A percentile compares a stretch with the other conserved stretches of the same genome.
phyloP scores from a whole-genome alignment of 2,329 filamentous ascomycete genomes.

The Albifimbria verrucaria region DNA sequence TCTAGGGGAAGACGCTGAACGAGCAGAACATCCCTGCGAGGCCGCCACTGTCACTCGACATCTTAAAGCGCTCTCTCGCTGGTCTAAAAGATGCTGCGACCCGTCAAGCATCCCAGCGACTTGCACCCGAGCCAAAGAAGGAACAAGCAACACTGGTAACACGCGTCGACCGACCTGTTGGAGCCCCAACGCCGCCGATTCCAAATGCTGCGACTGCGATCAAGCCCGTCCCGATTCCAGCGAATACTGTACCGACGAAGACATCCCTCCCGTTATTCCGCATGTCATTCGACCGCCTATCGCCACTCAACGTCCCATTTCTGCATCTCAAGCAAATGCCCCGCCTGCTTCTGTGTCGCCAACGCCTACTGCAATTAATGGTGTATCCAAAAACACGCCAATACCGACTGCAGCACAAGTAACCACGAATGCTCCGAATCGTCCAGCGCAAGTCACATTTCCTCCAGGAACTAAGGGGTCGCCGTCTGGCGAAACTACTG shows the following conservation, averaged over 20 bases:
- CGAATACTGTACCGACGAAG: not conserved
- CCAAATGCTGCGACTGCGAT: not conserved
- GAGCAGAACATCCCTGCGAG: slow-evolving; percentile 51
- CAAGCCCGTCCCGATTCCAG: not conserved
- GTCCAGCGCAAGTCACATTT: slow-evolving; percentile 26
- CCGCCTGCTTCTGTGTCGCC: not conserved
- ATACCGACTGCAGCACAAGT: slow-evolving; percentile 5
- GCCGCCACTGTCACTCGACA: slow-evolving; percentile 41
- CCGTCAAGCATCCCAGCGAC: slow-evolving; percentile 8
- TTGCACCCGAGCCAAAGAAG: slow-evolving; percentile 6
- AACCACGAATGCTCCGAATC: slow-evolving; percentile 3
- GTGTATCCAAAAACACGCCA: slow-evolving; percentile 11
- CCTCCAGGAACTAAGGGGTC: slow-evolving; percentile 28
- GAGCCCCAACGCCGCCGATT: not conserved
- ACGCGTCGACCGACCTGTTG: slow-evolving; percentile 7
- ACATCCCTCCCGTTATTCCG: not conserved
- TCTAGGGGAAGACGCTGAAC: slow-evolving; percentile 41
- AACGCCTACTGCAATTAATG: slow-evolving; percentile 5
- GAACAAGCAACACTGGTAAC: slow-evolving; percentile 8
- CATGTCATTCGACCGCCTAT: not conserved
- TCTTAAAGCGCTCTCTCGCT: slow-evolving; percentile 34
- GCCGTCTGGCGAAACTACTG: slow-evolving; percentile 9
- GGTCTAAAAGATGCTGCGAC: slow-evolving; percentile 20
- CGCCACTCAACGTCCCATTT: not conserved
- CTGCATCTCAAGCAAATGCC: too few species aligned